A percentile compares a stretch with the other conserved stretches of the same genome.
Conservation (phyloP, 768 basidiomycete genomes). For the Aureoboletus auriporus region DNA sequence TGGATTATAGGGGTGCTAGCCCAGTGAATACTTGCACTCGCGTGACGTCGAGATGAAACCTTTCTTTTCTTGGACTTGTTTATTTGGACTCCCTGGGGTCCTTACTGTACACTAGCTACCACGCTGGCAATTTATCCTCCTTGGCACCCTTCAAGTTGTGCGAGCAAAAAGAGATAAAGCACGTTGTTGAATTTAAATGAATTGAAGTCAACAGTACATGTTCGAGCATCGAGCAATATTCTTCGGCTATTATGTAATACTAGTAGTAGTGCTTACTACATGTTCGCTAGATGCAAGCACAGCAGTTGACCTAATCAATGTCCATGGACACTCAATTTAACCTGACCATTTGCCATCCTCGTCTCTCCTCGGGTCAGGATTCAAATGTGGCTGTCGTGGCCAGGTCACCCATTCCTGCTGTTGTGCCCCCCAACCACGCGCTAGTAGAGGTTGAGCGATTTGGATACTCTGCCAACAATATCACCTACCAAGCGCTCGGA, state of each 20-base stretch:
- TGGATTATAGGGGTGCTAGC: neutral
- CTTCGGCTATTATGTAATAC: too few relatives aligned
- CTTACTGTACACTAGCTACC: neutral
- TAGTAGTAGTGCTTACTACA: too few relatives aligned
- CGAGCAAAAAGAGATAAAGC: neutral
- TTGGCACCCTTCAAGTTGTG: neutral
- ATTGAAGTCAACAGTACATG: too few relatives aligned
- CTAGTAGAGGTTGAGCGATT: slow-evolving; percentile 60
- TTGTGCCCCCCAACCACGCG: slow-evolving; percentile 41
- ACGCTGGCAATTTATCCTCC: neutral
- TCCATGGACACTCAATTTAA: slow-evolving; percentile 20
- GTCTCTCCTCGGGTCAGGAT: slow-evolving; percentile 32
- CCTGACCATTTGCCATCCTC: slow-evolving; percentile 38
- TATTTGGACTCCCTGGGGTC: neutral
- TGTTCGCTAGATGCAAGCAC: too few relatives aligned
- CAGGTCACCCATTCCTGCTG: slow-evolving; percentile 16
- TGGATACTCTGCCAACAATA: slow-evolving; percentile 68
- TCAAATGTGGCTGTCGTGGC: slow-evolving; percentile 27
- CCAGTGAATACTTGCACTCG: too few relatives aligned
- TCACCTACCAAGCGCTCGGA: slow-evolving; percentile 62
- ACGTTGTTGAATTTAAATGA: too few relatives aligned
- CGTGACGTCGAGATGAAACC: neutral
- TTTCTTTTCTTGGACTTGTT: slow-evolving; percentile 2
- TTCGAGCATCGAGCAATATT: too few relatives aligned
- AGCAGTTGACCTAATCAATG: neutral